Base-by-base conservation (phyloP, 306 rosid species). In the Prunus mira region DNA sequence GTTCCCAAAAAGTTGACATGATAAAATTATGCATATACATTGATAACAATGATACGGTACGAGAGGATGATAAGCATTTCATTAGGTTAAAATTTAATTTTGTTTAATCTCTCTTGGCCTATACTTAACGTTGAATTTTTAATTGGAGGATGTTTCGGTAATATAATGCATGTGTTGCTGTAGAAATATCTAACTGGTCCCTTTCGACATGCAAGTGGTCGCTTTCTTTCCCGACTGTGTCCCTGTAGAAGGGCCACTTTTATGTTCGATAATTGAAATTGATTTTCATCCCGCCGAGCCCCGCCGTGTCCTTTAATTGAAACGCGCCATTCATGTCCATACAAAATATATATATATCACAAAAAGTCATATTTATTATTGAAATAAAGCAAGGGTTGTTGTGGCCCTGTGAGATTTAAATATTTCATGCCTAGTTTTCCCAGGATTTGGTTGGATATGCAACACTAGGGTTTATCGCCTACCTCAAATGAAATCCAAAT, bases 131-230 rank as follows among this genome's bases (percentile, higher is more conserved):
- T 1, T 25, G 63, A 20, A 57, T 8, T 28, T 9, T 10, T 57
- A 20, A 22, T 57, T 57, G 5, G 58, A 52, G 80, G 69, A 55
- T 76, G 46, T 64, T 76, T 65, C 3, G 56, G 81, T 57, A 72
- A 72, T 65, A 25, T 50, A 32, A 5, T 28, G 67, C 73, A 43
- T 13, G 67, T 38, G 43, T 7, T 7, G 43, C 43, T 0, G 20
- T 3, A 13, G 50, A 69, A 78, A 75, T 74, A 69, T 74, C 54
- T 9, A 24, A 25, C 34, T 13, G 50, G 73, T 52, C 58, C 45
- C 30, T 60, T 67, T 69, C 71, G 25, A 54, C 77, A 69, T 34
- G 54, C 38, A 54, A 55, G 58, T 2, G 51, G 58, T 69, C 73
- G 47, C 78, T 25, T 11, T 69, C 34, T 11, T 69, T 25, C 18